phyloP scores from a whole-genome alignment of 345 rosid genomes.

The Euphorbia peplus region DNA sequence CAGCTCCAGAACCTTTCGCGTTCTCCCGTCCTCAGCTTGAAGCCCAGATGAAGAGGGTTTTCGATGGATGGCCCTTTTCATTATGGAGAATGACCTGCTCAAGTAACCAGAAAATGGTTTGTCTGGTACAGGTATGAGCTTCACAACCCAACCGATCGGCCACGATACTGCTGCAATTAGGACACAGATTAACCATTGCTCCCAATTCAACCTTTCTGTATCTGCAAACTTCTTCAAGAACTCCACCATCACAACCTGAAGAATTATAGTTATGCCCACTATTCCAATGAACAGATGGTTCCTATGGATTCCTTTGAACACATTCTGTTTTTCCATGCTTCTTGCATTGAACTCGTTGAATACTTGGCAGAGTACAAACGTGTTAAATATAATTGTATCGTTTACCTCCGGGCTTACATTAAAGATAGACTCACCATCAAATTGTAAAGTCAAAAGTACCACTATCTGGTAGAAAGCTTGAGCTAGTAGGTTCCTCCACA shows the following conservation, averaged over 20 bases:
- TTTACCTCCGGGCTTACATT: constrained; percentile 22
- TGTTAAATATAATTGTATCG: constrained; percentile 26
- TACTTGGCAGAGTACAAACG: constrained; percentile 32
- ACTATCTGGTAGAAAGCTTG: constrained; percentile 26
- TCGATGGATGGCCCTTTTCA: constrained; percentile 22
- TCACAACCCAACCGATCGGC: constrained; percentile 60
- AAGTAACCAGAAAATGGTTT: constrained; percentile 43
- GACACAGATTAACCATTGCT: constrained; percentile 55
- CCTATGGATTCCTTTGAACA: constrained; percentile 21
- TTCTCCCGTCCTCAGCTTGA: constrained; percentile 8
- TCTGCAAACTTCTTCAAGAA: constrained; percentile 57
- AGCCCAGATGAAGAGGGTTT: constrained; percentile 19
- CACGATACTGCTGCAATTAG: constrained; percentile 50
- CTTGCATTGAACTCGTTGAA: constrained; percentile 33
- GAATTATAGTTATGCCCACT: constrained; percentile 48
- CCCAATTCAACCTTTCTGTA: constrained; percentile 45
- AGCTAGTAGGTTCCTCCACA: constrained; percentile 33
- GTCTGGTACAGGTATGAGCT: constrained; percentile 53
- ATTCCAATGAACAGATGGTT: constrained; percentile 29
- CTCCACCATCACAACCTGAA: constrained; percentile 66
- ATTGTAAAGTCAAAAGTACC: constrained; percentile 19
- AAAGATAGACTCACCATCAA: constrained; percentile 23
- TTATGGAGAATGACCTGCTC: constrained; percentile 24
- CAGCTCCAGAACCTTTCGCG: constrained; percentile 9
- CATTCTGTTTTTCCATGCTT: constrained; percentile 25